A percentile compares a stretch with the other conserved stretches of the same genome.
Evolutionary conservation across 768 basidiomycete genomes (phyloP).

Genomic region (Lentinula lateritia): DNA sequence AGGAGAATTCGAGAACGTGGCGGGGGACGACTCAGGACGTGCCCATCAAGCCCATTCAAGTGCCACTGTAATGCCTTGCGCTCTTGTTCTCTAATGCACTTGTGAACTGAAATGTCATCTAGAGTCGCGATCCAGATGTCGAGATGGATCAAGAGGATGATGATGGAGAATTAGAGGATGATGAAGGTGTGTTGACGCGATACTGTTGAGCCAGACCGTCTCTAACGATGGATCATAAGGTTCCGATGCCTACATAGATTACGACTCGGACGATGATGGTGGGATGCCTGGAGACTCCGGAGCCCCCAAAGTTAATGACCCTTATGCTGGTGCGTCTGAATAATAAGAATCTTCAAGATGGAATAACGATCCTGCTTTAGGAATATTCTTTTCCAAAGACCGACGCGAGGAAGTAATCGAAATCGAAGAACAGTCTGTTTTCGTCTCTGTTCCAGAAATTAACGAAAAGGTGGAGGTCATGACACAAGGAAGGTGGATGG

Average conservation of each 20-base stretch:
- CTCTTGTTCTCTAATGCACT: background rate
- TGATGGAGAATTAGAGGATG: conserved; percentile 38
- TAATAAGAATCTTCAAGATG: background rate
- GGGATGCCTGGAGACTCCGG: conserved; percentile 25
- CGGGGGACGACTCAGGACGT: background rate
- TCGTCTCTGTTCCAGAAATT: conserved; percentile 31
- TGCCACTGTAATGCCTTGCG: background rate
- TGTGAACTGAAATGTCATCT: conserved; percentile 8
- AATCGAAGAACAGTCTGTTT: conserved; percentile 75
- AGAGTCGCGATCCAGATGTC: conserved; percentile 31
- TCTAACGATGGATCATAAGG: background rate
- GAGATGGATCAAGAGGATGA: conserved; percentile 13
- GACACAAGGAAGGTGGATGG: conserved; percentile 95
- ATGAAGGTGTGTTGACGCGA: conserved; percentile 32
- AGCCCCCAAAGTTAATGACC: conserved; percentile 63
- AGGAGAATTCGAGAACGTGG: conserved; percentile 76
- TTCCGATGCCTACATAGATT: conserved; percentile 61
- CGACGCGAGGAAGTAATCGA: conserved; percentile 89
- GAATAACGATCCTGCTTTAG: conserved; percentile 29
- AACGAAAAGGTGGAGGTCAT: conserved; percentile 57
- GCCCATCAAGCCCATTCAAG: background rate
- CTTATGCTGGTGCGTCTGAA: conserved; percentile 66
- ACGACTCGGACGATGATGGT: conserved; percentile 73
- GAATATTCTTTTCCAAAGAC: conserved; percentile 94
- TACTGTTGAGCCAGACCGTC: background rate